These are phyloP conservation scores for Aechmea fasciata DNA, from an alignment of 176 grass and related monocot genomes.

Conservation along the genomic window DNA sequence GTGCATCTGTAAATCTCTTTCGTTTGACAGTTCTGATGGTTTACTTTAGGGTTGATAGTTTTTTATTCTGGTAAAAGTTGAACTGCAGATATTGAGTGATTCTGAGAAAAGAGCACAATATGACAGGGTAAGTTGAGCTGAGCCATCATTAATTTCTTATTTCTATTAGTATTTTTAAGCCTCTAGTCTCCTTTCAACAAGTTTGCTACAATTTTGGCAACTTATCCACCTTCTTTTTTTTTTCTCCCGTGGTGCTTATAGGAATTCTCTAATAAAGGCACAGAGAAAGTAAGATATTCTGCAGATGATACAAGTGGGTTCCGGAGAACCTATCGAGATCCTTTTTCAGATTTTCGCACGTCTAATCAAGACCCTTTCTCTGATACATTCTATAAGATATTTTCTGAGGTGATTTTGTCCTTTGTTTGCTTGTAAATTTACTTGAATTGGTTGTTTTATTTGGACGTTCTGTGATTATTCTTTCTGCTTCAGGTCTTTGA, in stretches of 20 bases:
- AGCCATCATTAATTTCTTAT: background rate
- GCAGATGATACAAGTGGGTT: slow-evolving; percentile 29
- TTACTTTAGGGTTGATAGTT: slow-evolving; percentile 12
- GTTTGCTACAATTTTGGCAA: background rate
- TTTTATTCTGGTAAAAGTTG: slow-evolving; percentile 25
- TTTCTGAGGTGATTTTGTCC: slow-evolving; percentile 61
- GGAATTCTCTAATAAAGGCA: slow-evolving; percentile 50
- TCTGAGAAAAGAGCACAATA: slow-evolving; percentile 67
- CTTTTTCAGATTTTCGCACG: slow-evolving; percentile 57
- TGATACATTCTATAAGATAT: slow-evolving; percentile 81
- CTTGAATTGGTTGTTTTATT: background rate
- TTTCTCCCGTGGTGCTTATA: slow-evolving; percentile 25
- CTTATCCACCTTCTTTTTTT: slow-evolving; percentile 3
- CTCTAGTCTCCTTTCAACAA: background rate
- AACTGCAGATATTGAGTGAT: slow-evolving; percentile 67
- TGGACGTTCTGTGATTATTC: slow-evolving; percentile 12
- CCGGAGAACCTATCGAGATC: slow-evolving; percentile 47
- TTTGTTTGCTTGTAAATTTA: background rate
- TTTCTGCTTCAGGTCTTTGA: slow-evolving; percentile 68
- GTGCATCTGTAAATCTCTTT: slow-evolving; percentile 25
- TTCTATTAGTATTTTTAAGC: background rate
- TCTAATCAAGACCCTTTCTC: slow-evolving; percentile 57
- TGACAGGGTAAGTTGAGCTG: slow-evolving; percentile 51
- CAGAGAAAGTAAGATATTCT: slow-evolving; percentile 30
- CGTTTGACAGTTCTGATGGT: slow-evolving; percentile 8